phyloP scores from a whole-genome alignment of 179 eudicot genomes.

The Spergularia azorica region DNA sequence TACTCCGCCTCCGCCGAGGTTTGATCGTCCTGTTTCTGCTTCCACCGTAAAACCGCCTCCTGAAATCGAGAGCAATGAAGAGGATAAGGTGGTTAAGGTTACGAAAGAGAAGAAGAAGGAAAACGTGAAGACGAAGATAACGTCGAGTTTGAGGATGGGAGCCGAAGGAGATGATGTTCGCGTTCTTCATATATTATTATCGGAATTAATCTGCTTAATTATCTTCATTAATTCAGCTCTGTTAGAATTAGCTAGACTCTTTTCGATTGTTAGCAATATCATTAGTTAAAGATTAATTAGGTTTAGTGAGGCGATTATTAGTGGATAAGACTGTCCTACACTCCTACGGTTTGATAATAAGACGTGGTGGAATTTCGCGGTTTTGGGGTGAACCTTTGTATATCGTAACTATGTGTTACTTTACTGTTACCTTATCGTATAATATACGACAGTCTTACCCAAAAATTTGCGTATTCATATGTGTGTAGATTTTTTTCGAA shows the following conservation, averaged over 20 bases:
- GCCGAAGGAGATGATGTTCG: conserved; percentile 84
- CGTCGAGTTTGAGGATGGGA: conserved; percentile 57
- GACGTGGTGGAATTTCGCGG: too few relatives aligned
- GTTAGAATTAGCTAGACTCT: neutral
- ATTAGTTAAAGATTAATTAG: neutral
- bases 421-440: too few relatives aligned
- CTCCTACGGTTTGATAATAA: too few relatives aligned
- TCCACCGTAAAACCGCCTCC: neutral
- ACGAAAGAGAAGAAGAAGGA: conserved; percentile 25
- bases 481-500: neutral
- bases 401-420: too few relatives aligned
- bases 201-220: neutral
- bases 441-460: too few relatives aligned
- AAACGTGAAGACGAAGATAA: conserved; percentile 24
- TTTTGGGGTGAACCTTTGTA: too few relatives aligned
- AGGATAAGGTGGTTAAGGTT: too few relatives aligned
- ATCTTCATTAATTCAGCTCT: neutral
- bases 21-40: neutral
- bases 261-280: neutral
- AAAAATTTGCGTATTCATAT: too few relatives aligned
- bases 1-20: neutral
- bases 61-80: conserved; percentile 1
- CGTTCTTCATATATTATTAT: conserved; percentile 59
- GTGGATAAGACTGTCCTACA: neutral
- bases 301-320: neutral